Conservation (phyloP, 345 rosid genomes). For the Lepidium sativum region DNA sequence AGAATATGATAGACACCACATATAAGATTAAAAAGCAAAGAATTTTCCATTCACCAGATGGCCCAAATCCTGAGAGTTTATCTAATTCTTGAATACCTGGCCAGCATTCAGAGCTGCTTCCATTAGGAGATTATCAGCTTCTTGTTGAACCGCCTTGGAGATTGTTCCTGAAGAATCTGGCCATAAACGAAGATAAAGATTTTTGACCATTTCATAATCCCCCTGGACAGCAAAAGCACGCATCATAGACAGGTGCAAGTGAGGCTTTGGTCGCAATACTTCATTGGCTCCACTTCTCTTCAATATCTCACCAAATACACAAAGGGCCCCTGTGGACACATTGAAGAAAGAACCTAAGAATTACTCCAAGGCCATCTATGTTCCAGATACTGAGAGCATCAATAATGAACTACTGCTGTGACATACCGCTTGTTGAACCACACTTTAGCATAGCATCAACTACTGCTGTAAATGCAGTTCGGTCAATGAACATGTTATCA, state of each 20-base stretch:
- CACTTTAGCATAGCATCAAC: slow-evolving; percentile 60
- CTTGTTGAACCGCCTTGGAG: slow-evolving; percentile 43
- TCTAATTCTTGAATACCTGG: slow-evolving; percentile 36
- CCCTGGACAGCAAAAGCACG: slow-evolving; percentile 55
- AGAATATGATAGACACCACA: slow-evolving; percentile 3
- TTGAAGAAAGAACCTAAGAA: not conserved
- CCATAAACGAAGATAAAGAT: slow-evolving; percentile 48
- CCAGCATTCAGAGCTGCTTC: slow-evolving; percentile 74
- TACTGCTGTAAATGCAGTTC: slow-evolving; percentile 55
- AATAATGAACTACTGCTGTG: not conserved
- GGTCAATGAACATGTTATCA: slow-evolving; percentile 41
- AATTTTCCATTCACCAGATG: not conserved
- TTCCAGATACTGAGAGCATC: not conserved
- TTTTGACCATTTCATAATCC: slow-evolving; percentile 49
- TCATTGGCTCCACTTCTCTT: slow-evolving; percentile 44
- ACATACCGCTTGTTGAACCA: slow-evolving; percentile 49
- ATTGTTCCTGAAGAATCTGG: slow-evolving; percentile 64
- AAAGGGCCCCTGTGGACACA: slow-evolving; percentile 49
- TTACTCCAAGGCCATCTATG: not conserved
- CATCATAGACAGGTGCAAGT: slow-evolving; percentile 71
- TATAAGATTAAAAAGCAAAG: not conserved
- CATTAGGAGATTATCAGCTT: slow-evolving; percentile 73
- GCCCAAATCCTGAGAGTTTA: not conserved
- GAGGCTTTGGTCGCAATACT: slow-evolving; percentile 59
- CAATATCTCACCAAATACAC: slow-evolving; percentile 67